Evolutionary conservation across 345 rosid species (phyloP).

Genomic region (Citrus glauca): DNA sequence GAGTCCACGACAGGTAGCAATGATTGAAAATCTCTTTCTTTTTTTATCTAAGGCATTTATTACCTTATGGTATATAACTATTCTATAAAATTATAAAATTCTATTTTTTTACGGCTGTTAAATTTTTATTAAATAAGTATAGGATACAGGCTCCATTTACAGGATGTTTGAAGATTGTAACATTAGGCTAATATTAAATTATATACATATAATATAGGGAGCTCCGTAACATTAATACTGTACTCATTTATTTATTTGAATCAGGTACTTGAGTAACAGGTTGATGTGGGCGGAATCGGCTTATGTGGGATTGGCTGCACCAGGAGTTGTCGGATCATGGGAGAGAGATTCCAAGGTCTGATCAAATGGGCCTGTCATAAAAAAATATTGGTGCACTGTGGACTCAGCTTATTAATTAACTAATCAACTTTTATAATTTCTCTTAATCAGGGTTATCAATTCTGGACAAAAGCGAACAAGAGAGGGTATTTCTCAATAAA

Average conservation of each 20-base stretch:
- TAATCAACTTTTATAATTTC: background rate
- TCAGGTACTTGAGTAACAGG: constrained; percentile 29
- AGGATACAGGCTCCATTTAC: no score
- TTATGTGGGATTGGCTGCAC: constrained; percentile 69
- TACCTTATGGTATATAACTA: no score
- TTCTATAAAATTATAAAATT: no score
- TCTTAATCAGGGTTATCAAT: constrained; percentile 72
- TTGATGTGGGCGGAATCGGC: constrained; percentile 38
- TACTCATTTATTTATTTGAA: background rate
- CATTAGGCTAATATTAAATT: rapidly evolving
- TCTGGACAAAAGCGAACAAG: constrained; percentile 60
- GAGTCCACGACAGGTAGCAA: constrained; percentile 54
- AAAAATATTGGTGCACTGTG: background rate
- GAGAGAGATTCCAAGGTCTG: constrained; percentile 72
- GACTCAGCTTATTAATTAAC: background rate
- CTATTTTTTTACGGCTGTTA: no score
- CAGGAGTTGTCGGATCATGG: constrained; percentile 81
- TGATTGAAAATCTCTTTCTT: background rate
- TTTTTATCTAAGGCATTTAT: no score
- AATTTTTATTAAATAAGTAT: no score
- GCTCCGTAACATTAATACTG: no score
- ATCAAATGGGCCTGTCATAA: background rate
- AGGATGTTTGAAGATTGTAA: no score
- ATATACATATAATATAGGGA: rapidly evolving
- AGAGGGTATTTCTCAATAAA: constrained; percentile 52